Percentiles rank a stretch among this genome's conserved stretches.
These are phyloP conservation scores for Calonectria henricotiae DNA, from an alignment of 2,329 filamentous ascomycete genomes.

Conservation along the genomic window DNA sequence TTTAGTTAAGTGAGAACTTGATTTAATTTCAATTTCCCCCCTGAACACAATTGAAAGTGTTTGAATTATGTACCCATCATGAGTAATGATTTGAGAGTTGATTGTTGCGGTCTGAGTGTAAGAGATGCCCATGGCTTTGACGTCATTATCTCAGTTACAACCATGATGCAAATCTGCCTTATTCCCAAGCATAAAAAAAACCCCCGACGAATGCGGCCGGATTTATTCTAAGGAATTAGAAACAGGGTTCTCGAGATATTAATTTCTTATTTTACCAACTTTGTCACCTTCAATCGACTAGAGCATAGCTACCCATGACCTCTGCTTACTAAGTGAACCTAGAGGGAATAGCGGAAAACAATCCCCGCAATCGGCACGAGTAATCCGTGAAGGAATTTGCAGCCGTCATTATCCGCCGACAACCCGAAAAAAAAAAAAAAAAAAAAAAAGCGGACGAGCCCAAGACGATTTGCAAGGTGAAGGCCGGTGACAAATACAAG, in stretches of 20 bases:
- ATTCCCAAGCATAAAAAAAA: too few species aligned
- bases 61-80: not conserved
- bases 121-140: too few species aligned
- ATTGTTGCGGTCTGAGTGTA: too few species aligned
- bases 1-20: not conserved
- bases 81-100: too few species aligned
- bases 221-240: too few species aligned
- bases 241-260: too few species aligned
- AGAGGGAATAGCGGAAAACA: not conserved
- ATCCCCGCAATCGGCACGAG: constrained; percentile 1
- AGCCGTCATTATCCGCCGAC: constrained; percentile 5
- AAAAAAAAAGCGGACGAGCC: not conserved
- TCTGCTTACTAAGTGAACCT: not conserved
- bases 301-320: not conserved
- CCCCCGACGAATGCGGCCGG: too few species aligned
- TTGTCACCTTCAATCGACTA: too few species aligned
- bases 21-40: too few species aligned
- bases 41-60: not conserved
- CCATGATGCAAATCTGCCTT: too few species aligned
- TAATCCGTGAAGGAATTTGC: constrained; percentile 4
- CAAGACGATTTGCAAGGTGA: not conserved
- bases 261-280: too few species aligned
- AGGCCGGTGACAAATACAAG: not conserved
- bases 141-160: too few species aligned
- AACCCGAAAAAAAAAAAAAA: constrained; percentile 1